A percentile compares a stretch with the other conserved stretches of the same genome.
Conservation (phyloP, 306 rosid genomes). For the Lathyrus tuberosus region DNA sequence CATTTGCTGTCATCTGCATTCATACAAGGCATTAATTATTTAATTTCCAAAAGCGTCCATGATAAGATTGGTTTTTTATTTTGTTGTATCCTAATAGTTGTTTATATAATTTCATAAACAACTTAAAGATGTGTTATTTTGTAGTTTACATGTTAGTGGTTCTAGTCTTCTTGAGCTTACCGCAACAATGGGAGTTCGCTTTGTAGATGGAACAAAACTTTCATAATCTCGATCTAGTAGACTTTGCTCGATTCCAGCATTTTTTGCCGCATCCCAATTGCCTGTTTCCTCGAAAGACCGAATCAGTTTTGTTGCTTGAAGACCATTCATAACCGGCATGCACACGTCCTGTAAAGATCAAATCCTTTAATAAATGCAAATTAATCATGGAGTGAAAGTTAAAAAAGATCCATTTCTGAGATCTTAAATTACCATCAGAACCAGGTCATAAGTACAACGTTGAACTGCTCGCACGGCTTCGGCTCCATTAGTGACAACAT, state of each 20-base stretch:
- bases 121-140: neutral
- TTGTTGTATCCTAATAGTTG: neutral
- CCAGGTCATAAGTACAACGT: constrained; percentile 56
- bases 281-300: constrained; percentile 90
- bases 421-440: constrained; percentile 71
- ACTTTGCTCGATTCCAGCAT: constrained; percentile 60
- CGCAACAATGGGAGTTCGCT: constrained; percentile 73
- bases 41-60: constrained; percentile 5
- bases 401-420: neutral
- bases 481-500: constrained; percentile 78
- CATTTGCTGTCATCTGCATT: constrained; percentile 94
- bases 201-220: constrained; percentile 33
- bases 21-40: constrained; percentile 4
- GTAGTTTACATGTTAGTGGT: neutral
- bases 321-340: constrained; percentile 97
- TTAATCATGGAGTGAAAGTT: too few relatives aligned
- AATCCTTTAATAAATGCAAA: too few relatives aligned
- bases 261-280: constrained; percentile 76
- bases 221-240: constrained; percentile 34
- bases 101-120: neutral
- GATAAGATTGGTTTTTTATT: neutral
- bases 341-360: constrained; percentile 67
- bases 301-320: constrained; percentile 82
- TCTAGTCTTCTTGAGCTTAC: constrained; percentile 46
- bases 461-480: constrained; percentile 86